Percentiles rank a stretch among this genome's conserved stretches.
phyloP scores from a whole-genome alignment of 1,284 basidiomycete species.

The Malassezia pachydermatis region DNA sequence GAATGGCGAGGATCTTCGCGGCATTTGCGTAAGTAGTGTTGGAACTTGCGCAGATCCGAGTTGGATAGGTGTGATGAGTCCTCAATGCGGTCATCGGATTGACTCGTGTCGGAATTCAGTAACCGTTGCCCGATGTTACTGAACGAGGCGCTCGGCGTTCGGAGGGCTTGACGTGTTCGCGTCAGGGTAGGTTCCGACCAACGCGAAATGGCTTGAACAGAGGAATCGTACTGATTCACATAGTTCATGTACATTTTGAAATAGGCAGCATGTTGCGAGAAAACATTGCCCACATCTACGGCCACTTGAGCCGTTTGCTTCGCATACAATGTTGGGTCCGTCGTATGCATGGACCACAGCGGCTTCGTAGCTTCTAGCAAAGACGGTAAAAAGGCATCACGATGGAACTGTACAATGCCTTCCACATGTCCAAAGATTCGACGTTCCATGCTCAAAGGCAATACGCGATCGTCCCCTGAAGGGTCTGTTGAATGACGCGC shows the following conservation, averaged over 20 bases:
- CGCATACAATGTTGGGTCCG: constrained; percentile 48
- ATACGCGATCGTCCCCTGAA: constrained; percentile 57
- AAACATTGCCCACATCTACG: constrained; percentile 74
- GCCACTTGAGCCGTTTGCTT: constrained; percentile 65
- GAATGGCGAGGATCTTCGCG: constrained; percentile 63
- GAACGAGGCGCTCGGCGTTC: not conserved
- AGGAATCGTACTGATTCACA: constrained; percentile 42
- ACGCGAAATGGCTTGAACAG: constrained; percentile 16
- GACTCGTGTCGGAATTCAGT: not conserved
- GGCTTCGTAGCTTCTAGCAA: constrained; percentile 58
- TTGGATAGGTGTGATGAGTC: not conserved
- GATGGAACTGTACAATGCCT: constrained; percentile 79
- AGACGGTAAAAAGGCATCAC: constrained; percentile 78
- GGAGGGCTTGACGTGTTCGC: not conserved
- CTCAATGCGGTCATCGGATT: not conserved
- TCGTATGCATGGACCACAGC: constrained; percentile 13
- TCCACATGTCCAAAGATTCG: constrained; percentile 88
- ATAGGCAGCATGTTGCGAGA: constrained; percentile 50
- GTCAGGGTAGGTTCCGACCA: constrained; percentile 9
- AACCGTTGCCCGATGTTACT: not conserved
- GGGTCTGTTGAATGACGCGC: constrained; percentile 58
- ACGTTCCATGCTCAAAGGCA: constrained; percentile 76
- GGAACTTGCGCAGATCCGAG: constrained; percentile 16
- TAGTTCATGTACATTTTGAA: constrained; percentile 47
- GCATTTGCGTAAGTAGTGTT: constrained; percentile 43